phyloP scores from a whole-genome alignment of 305 asterid species.

The Fraxinus sp. region DNA sequence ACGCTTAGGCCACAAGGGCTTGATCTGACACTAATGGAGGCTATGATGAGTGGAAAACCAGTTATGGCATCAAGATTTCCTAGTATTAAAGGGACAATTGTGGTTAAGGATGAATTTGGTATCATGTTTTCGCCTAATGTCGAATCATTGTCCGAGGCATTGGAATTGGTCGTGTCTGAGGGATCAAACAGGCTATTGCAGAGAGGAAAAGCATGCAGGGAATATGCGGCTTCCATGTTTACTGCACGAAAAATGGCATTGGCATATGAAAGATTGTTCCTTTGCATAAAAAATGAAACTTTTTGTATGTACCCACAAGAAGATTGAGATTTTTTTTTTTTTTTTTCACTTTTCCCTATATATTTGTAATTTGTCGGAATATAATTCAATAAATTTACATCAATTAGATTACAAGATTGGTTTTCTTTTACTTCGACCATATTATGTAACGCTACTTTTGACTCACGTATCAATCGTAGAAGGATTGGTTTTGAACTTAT shows the following conservation, averaged over 20 bases:
- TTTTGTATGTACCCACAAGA: conserved; percentile 58
- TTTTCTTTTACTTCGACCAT: background rate
- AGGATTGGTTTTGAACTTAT: background rate
- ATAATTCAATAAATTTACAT: background rate
- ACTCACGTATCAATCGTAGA: background rate
- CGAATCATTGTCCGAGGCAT: conserved; percentile 59
- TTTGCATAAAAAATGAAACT: conserved; percentile 69
- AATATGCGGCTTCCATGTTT: conserved; percentile 75
- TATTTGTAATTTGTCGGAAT: conserved; percentile 11
- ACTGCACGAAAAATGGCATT: conserved; percentile 83
- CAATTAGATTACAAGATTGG: background rate
- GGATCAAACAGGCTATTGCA: conserved; percentile 53
- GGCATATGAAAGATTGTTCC: conserved; percentile 87
- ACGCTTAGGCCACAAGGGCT: conserved; percentile 94
- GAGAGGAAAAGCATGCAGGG: conserved; percentile 73
- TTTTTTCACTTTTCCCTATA: background rate
- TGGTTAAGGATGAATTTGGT: conserved; percentile 71
- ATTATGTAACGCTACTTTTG: background rate
- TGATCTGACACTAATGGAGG: conserved; percentile 87
- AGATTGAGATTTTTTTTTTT: background rate
- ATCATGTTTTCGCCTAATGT: conserved; percentile 80
- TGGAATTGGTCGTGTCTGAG: conserved; percentile 63
- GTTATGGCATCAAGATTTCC: conserved; percentile 93
- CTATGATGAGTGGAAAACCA: conserved; percentile 90
- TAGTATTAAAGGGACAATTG: conserved; percentile 75